phyloP scores from a whole-genome alignment of 768 basidiomycete genomes.

The Hortiboletus campestris region DNA sequence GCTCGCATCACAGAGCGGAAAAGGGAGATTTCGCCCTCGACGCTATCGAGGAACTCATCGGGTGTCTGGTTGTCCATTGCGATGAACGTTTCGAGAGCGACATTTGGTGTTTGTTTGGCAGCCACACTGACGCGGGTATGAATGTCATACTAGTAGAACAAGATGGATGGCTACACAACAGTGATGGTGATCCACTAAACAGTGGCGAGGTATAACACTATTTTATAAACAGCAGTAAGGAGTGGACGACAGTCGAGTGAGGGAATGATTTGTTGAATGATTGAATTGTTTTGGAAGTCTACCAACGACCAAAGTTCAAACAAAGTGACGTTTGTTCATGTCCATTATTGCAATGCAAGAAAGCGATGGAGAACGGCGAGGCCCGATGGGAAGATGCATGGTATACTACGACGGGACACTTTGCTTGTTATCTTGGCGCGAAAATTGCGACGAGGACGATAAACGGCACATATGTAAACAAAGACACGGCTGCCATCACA shows the following conservation, averaged over 20 bases:
- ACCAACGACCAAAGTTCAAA: conserved; percentile 17
- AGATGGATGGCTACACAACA: conserved; percentile 26
- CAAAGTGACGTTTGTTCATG: conserved; percentile 12
- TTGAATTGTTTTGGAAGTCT: conserved; percentile 11
- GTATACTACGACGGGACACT: conserved; percentile 9
- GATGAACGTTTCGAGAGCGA: background rate
- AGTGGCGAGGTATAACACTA: conserved; percentile 27
- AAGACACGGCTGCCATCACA: conserved; percentile 62
- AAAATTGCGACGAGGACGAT: conserved; percentile 72
- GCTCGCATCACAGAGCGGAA: conserved; percentile 80
- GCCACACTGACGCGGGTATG: conserved; percentile 4
- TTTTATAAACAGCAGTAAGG: conserved; percentile 27
- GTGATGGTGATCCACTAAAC: conserved; percentile 2
- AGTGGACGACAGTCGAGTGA: conserved; percentile 20
- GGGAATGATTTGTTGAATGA: conserved; percentile 16
- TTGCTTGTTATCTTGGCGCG: conserved; percentile 35
- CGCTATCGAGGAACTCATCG: conserved; percentile 57
- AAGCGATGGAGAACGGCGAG: conserved; percentile 7
- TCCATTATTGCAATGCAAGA: conserved; percentile 27
- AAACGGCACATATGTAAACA: conserved; percentile 78
- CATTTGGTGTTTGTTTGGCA: conserved; percentile 23
- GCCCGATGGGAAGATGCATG: conserved; percentile 2
- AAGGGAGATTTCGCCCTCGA: conserved; percentile 83
- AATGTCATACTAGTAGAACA: conserved; percentile 16
- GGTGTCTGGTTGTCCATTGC: conserved; percentile 31